Base-by-base conservation (phyloP, 805 yeast species). In the Jamesozyma lodderae region DNA sequence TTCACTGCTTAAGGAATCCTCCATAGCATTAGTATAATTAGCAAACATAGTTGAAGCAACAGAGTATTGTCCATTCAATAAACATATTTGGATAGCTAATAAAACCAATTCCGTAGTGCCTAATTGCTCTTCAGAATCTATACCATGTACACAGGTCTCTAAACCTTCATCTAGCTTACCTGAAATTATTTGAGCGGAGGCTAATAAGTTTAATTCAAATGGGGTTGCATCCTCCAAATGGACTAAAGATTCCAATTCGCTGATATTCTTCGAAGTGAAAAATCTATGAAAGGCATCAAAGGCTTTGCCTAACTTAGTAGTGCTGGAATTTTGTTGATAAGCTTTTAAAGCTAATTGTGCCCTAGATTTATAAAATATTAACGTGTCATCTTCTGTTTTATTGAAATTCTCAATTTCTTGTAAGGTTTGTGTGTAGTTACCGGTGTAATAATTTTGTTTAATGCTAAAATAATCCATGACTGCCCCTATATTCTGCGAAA, bases 371-470 rank as follows among this genome's bases (percentile, higher is more conserved):
- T 66, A 67, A 41, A 51, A 59, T 13, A 48, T 35, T 6, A 59
- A 51, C 26, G 55, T 41, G 38, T 52, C 53, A 31, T 45, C 49
- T 20, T 54, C 43, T 5, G 56, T 44, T 50, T 69, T 55, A 16
- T 67, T 57, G 4, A 11, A n/a, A 36, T 63, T 70, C 6, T 60
- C 66, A 24, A 64, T 40, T 26, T 68, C 65, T 5, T 62, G 53
- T 33, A 63, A 48, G 3, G 72, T 74, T 47, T 68, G 64, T 10
- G 61, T 51, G 52, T 68, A 73, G 49, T 75, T 77, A 35, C 78
- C 76, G 10, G 81, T 72, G 57, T 71, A 78, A 60, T 75, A 79
- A 41, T 72, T 73, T 50, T 75, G 79, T 46, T 75, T 69, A 19
- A 78, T 57, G 14, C 67, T 68, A 57, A 68, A 78, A 26, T 73